Evolutionary conservation across 1,139 yeast species (phyloP).

Genomic region (Kodamaea sp.): DNA sequence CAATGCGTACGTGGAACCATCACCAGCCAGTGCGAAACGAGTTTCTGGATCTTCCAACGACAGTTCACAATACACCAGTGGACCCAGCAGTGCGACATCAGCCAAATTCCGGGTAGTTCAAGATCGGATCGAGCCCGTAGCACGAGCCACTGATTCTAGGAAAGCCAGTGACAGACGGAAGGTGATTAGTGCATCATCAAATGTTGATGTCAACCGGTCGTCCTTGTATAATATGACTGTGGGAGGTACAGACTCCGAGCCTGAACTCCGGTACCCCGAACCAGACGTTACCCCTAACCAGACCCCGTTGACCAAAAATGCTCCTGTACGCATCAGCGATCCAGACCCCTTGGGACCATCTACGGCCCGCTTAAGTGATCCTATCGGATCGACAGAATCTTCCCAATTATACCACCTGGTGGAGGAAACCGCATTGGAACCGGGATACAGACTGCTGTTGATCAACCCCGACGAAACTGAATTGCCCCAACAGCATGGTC

Average conservation of each 20-base stretch:
- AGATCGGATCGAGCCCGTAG: conserved; percentile 14
- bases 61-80: conserved; percentile 3
- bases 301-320: conserved; percentile 16
- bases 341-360: conserved; percentile 2
- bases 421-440: conserved; percentile 10
- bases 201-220: conserved; percentile 18
- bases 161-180: conserved; percentile 13
- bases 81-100: conserved; percentile 13
- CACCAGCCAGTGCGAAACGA: conserved; percentile 6
- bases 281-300: conserved; percentile 19
- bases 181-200: conserved; percentile 21
- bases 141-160: conserved; percentile 9
- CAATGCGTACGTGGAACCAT: conserved; percentile 8
- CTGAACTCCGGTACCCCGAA: conserved; percentile 21
- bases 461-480: conserved; percentile 20
- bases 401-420: conserved; percentile 1
- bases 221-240: conserved; percentile 17
- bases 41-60: conserved; percentile 8
- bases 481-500: conserved; percentile 5
- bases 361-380: conserved; percentile 5
- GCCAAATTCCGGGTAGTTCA: conserved; percentile 13
- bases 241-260: conserved; percentile 16
- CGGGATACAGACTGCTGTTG: conserved; percentile 11
- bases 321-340: conserved; percentile 3
- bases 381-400: conserved; percentile 6